These are phyloP conservation scores for Postia placenta DNA, from an alignment of 768 basidiomycete species.

Conservation along the genomic window DNA sequence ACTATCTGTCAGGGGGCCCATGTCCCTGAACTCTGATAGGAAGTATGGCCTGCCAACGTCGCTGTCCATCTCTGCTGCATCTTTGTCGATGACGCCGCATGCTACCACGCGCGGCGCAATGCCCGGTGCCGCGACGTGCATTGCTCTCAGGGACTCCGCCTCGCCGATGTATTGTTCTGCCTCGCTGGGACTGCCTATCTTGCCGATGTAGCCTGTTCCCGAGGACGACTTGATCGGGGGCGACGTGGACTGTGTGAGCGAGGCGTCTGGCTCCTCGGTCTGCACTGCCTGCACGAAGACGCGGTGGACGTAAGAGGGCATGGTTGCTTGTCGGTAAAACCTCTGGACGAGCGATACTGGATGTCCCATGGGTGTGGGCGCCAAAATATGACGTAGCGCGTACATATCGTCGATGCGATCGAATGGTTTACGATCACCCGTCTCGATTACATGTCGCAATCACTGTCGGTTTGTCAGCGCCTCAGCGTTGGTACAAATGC, in stretches of 20 bases:
- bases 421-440: background rate
- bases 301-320: slow-evolving; percentile 6
- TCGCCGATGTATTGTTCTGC: slow-evolving; percentile 66
- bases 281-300: slow-evolving; percentile 39
- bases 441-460: background rate
- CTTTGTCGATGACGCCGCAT: slow-evolving; percentile 32
- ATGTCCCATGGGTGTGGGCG: background rate
- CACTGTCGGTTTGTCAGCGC: background rate
- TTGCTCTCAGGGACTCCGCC: slow-evolving; percentile 59
- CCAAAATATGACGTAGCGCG: background rate
- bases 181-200: slow-evolving; percentile 46
- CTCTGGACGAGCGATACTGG: background rate
- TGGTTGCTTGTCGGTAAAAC: slow-evolving; percentile 1
- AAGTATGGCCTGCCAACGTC: slow-evolving; percentile 49
- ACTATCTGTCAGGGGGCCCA: slow-evolving; percentile 38
- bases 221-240: slow-evolving; percentile 51
- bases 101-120: slow-evolving; percentile 55
- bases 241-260: slow-evolving; percentile 36
- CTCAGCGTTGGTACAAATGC: no score
- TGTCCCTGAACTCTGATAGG: slow-evolving; percentile 68
- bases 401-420: background rate
- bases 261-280: slow-evolving; percentile 41
- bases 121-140: slow-evolving; percentile 59
- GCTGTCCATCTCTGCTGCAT: slow-evolving; percentile 21
- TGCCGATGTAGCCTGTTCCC: slow-evolving; percentile 56